A percentile compares a stretch with the other conserved stretches of the same genome.
Conservation (phyloP, 306 rosid genomes). For the Styphnolobium japonicum region DNA sequence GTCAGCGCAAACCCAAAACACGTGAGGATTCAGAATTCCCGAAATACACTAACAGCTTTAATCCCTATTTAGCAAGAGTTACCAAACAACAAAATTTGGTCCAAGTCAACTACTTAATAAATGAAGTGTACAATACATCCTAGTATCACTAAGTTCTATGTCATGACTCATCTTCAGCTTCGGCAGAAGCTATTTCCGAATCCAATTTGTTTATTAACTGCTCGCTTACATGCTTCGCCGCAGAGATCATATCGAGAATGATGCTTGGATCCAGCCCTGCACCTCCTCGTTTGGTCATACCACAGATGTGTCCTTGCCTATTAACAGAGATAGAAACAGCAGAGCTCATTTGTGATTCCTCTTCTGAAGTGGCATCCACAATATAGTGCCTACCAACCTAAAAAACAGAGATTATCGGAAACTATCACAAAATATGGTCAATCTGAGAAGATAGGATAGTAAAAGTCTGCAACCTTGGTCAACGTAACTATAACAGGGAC, state of each 20-base stretch:
- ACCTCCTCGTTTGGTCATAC: constrained; percentile 82
- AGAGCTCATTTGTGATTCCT: constrained; percentile 89
- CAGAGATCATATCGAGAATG: constrained; percentile 83
- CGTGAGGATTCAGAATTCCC: neutral
- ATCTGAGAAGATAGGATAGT: neutral
- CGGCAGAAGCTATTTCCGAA: constrained; percentile 82
- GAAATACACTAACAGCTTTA: neutral
- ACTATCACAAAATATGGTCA: neutral
- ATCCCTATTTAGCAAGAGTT: neutral
- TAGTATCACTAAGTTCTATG: neutral
- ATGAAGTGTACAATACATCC: neutral
- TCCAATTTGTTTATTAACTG: constrained; percentile 66
- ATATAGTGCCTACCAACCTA: constrained; percentile 82
- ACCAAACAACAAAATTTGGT: constrained; percentile 1
- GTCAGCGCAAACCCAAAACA: neutral
- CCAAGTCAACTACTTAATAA: neutral
- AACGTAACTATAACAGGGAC: constrained; percentile 80
- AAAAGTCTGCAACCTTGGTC: constrained; percentile 56
- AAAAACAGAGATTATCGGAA: constrained; percentile 13
- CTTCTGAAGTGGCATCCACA: constrained; percentile 83
- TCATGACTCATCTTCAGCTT: constrained; percentile 68
- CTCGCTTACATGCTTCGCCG: constrained; percentile 71
- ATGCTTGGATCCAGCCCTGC: constrained; percentile 79
- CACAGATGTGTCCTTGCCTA: constrained; percentile 66
- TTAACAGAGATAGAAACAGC: constrained; percentile 77